Evolutionary conservation across 2,329 filamentous ascomycete genomes (phyloP), one percentile per base, ranked within the genome.

Genomic region (Sclerotinia glacialis): DNA sequence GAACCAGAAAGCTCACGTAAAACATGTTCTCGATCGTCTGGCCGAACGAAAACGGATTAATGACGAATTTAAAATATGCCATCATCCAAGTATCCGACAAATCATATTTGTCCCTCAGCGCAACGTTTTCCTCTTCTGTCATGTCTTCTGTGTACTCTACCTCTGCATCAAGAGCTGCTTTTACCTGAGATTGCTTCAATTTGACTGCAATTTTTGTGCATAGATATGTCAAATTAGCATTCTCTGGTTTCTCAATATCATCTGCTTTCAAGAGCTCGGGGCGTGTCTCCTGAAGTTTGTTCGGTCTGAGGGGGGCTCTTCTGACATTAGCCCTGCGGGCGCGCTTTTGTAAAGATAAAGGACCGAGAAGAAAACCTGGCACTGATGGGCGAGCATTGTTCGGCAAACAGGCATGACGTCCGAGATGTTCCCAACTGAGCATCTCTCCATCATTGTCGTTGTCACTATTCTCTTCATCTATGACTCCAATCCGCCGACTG

Each of bases 11-110:
- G 76, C 92, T 96, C 72, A 97, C 86, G 76, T 98, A 98, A 78
- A 99, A 99, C 73, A 99, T 82, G 73, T 99, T 99, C 77, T 99
- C 95, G 8, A 99, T 88, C 0, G 93, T 97, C 78, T 99, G 95
- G 0, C 92, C 92, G 74, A 98, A 99, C 0, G 92, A 96, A 49
- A 81, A 81, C 0, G 95, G 95, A 72, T 99, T 97, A 70, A 98
- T 85, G 50, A 93, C 91, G 72, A 97, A 98, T 63, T 90, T 87
- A 77, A 97, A 89, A 16, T 97, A 79, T 60, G 91, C 87, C 4
- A 97, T 85, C 21, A 91, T 91, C 1, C 88, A 88, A 2, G 87
- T 87, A 23, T 83, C 82, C 16, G 87, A 84, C 18, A 97, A 80
- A 2, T 88, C 85, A 72, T 90, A 79, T 65, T 85, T 81, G 47